These are phyloP conservation scores for Ormosia semicastrata DNA, from an alignment of 306 rosid species.

Conservation along the genomic window DNA sequence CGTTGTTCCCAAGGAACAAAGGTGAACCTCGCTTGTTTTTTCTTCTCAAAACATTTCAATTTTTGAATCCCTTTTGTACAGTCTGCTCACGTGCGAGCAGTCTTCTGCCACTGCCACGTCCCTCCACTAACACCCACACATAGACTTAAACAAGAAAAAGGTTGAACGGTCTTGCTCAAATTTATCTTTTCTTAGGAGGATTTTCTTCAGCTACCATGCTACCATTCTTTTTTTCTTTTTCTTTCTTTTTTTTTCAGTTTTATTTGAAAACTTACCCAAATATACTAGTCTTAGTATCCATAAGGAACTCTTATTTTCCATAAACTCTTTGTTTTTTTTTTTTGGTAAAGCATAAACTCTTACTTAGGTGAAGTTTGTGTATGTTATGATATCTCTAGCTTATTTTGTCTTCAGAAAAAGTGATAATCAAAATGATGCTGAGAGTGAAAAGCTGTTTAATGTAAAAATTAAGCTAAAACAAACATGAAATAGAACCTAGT, in stretches of 20 bases:
- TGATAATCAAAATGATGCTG: not conserved
- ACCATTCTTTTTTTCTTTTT: not conserved
- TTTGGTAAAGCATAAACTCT: too few species aligned
- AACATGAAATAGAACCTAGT: not conserved
- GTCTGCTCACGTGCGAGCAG: conserved; percentile 58
- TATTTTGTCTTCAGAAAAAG: not conserved
- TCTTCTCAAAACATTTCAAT: conserved; percentile 17
- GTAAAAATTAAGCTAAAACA: not conserved
- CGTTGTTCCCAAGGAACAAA: conserved; percentile 58
- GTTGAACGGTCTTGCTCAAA: not conserved
- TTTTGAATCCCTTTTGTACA: conserved; percentile 13
- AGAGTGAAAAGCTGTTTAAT: not conserved
- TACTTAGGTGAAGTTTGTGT: not conserved
- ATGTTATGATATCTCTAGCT: not conserved
- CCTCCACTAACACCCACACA: conserved; percentile 36
- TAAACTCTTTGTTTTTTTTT: not conserved
- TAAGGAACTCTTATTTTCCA: not conserved
- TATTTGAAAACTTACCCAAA: not conserved
- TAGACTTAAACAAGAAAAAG: conserved; percentile 7
- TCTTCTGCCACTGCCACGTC: conserved; percentile 24
- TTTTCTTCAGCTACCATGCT: not conserved
- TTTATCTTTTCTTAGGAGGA: conserved; percentile 3
- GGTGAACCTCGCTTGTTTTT: conserved; percentile 27
- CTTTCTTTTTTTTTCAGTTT: not conserved
- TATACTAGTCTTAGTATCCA: not conserved